Percentiles rank a stretch among this genome's conserved stretches.
Conservation (phyloP, 768 basidiomycete species). For the Tremella yokohamensis region DNA sequence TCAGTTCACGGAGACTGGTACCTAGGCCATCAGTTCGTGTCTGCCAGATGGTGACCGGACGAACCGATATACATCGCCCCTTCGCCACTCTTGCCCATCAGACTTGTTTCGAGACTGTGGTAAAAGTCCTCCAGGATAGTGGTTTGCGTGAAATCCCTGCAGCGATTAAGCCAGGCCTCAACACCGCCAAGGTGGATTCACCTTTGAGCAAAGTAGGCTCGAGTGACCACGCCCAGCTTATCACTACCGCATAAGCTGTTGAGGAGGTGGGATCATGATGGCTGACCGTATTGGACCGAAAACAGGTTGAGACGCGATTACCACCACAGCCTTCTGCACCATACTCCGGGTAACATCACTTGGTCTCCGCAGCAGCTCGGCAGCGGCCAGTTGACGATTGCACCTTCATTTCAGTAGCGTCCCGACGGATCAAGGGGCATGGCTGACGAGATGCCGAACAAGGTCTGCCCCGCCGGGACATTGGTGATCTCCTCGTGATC, state of each 20-base stretch:
- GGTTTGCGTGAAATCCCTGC: conserved; percentile 79
- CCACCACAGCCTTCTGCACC: conserved; percentile 96
- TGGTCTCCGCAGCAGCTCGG: conserved; percentile 67
- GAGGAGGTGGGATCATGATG: not conserved
- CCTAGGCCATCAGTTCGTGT: conserved; percentile 59
- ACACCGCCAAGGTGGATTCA: conserved; percentile 34
- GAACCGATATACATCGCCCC: conserved; percentile 92
- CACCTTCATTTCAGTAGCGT: conserved; percentile 57
- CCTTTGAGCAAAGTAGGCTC: conserved; percentile 83
- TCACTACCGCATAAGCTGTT: conserved; percentile 57
- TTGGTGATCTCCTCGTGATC: conserved; percentile 25
- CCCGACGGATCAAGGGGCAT: not conserved
- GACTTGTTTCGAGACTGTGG: conserved; percentile 66
- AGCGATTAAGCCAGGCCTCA: not conserved
- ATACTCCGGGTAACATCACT: conserved; percentile 87
- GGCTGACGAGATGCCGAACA: conserved; percentile 92
- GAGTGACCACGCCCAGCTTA: conserved; percentile 88
- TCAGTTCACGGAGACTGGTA: conserved; percentile 68
- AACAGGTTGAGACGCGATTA: conserved; percentile 62
- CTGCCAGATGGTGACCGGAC: conserved; percentile 28
- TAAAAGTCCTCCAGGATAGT: conserved; percentile 86
- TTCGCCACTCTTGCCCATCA: conserved; percentile 79
- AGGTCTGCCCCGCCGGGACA: conserved; percentile 57
- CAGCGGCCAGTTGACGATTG: conserved; percentile 86
- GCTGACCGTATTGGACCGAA: conserved; percentile 78